Conservation (phyloP, 148 eudicot genomes). For the Rhododendron vialii region DNA sequence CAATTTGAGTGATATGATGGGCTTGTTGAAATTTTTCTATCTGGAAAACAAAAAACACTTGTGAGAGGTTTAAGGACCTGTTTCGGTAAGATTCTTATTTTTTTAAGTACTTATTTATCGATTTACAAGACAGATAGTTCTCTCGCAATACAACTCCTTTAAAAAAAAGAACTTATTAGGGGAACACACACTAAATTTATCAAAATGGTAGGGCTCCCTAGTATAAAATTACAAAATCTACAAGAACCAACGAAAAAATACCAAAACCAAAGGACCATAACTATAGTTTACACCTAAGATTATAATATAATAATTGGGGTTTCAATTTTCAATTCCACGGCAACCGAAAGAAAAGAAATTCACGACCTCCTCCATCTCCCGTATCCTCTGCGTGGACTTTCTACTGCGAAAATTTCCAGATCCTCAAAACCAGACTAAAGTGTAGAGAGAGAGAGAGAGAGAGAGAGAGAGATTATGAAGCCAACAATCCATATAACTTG, state of each 20-base stretch:
- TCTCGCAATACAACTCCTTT: too few species aligned
- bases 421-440: constrained; percentile 1
- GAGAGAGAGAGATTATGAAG: not conserved
- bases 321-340: not conserved
- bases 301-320: not conserved
- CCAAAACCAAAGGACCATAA: not conserved
- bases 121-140: too few species aligned
- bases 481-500: not conserved
- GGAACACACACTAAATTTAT: not conserved
- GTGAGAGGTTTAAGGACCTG: not conserved
- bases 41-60: too few species aligned
- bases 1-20: not conserved
- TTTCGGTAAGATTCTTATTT: too few species aligned
- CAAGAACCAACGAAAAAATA: not conserved
- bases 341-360: not conserved
- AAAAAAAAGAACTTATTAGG: too few species aligned
- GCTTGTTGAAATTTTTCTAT: not conserved
- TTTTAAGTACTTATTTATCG: too few species aligned
- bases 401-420: not conserved
- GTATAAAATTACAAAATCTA: not conserved
- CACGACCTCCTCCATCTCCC: not conserved
- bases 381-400: constrained; percentile 19
- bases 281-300: not conserved
- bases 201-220: not conserved
- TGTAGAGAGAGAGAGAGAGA: not conserved